phyloP scores from a whole-genome alignment of 2,329 filamentous ascomycete species.

The Parafenestella ontariensis region DNA sequence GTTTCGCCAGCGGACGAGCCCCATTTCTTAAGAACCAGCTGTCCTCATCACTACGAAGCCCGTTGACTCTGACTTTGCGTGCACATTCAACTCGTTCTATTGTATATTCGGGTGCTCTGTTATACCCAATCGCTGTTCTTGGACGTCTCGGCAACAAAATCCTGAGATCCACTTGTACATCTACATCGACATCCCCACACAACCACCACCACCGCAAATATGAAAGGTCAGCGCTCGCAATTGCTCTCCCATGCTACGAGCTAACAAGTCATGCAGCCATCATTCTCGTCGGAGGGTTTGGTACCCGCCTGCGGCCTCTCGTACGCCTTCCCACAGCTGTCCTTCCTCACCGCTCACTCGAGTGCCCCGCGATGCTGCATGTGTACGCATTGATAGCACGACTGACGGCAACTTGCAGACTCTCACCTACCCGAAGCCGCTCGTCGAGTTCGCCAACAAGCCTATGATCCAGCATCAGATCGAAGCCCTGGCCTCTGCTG shows the following conservation, averaged over 20 bases:
- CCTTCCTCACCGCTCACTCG: constrained; percentile 23
- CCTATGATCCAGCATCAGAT: constrained; percentile 99
- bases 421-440: constrained; percentile 93
- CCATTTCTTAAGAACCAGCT: constrained; percentile 28
- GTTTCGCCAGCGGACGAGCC: constrained; percentile 6
- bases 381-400: neutral
- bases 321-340: constrained; percentile 58
- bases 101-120: constrained; percentile 15
- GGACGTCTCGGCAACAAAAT: constrained; percentile 4
- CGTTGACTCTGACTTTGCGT: constrained; percentile 25
- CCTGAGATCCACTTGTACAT: constrained; percentile 8
- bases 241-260: constrained; percentile 4
- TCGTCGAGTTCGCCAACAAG: constrained; percentile 98
- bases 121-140: constrained; percentile 22
- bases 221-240: constrained; percentile 48
- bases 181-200: constrained; percentile 2
- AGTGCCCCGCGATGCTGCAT: constrained; percentile 1
- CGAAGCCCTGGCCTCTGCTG: constrained; percentile 88
- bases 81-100: constrained; percentile 16
- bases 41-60: constrained; percentile 30
- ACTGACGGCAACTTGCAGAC: constrained; percentile 66
- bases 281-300: constrained; percentile 98
- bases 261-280: constrained; percentile 67
- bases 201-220: constrained; percentile 39
- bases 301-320: constrained; percentile 94